Conservation (phyloP, 805 yeast genomes). For the Phaffomyces antillensis region DNA sequence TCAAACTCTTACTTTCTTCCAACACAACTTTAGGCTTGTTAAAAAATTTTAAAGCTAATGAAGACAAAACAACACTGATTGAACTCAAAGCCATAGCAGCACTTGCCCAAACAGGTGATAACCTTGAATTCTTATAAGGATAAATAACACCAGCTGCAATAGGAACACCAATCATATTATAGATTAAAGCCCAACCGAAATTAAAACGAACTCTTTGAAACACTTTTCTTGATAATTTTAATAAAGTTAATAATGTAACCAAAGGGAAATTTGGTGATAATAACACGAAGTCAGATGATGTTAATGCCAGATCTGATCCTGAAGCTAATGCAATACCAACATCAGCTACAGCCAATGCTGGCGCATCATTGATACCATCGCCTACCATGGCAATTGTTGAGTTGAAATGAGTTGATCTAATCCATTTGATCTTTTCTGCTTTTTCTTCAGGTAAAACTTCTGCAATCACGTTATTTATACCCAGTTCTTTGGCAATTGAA, state of each 20-base stretch:
- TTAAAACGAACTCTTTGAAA: constrained; percentile 49
- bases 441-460: constrained; percentile 72
- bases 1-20: constrained; percentile 7
- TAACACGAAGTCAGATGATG: constrained; percentile 68
- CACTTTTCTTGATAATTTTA: constrained; percentile 44
- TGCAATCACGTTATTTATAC: constrained; percentile 55
- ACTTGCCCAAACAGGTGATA: constrained; percentile 61
- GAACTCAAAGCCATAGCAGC: constrained; percentile 60
- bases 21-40: constrained; percentile 27
- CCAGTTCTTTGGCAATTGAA: constrained; percentile 57
- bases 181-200: constrained; percentile 53
- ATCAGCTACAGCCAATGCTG: constrained; percentile 68
- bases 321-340: constrained; percentile 72
- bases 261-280: constrained; percentile 47
- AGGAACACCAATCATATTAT: constrained; percentile 52
- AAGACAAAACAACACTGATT: constrained; percentile 50
- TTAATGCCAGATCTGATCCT: constrained; percentile 70
- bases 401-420: constrained; percentile 36
- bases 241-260: constrained; percentile 44
- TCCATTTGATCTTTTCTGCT: constrained; percentile 48
- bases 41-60: constrained; percentile 44
- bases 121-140: constrained; percentile 45
- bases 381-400: constrained; percentile 62
- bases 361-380: constrained; percentile 81
- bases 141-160: constrained; percentile 63